Evolutionary conservation across 106 monocot genomes (phyloP).

Genomic region (Cymbidium sinense): DNA sequence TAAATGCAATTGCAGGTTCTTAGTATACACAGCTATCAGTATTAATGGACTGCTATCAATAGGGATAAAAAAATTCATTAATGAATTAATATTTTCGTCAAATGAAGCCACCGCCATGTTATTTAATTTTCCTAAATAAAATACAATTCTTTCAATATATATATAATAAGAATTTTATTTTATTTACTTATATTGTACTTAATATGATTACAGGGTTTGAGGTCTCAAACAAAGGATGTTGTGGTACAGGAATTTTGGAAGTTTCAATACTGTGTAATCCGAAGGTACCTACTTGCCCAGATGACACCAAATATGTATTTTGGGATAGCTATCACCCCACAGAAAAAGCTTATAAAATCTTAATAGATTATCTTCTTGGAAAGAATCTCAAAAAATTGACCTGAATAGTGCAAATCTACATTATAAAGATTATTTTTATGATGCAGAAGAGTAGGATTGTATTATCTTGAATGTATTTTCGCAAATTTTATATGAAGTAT

Average conservation of each 20-base stretch:
- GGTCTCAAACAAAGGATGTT: slow-evolving; percentile 25
- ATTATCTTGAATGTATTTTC: not conserved
- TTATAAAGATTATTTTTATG: not conserved
- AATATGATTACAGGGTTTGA: slow-evolving; percentile 19
- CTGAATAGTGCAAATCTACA: not conserved
- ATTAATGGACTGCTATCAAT: no score
- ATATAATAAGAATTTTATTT: no score
- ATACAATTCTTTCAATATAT: no score
- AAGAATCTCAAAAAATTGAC: not conserved
- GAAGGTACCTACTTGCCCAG: slow-evolving; percentile 11
- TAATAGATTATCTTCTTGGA: slow-evolving; percentile 7
- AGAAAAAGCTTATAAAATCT: slow-evolving; percentile 21
- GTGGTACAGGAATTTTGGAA: slow-evolving; percentile 27
- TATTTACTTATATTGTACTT: no score
- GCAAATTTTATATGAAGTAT: not conserved
- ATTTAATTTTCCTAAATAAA: no score
- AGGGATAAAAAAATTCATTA: no score
- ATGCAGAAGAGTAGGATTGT: not conserved
- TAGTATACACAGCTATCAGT: no score
- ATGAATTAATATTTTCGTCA: no score
- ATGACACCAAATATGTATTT: slow-evolving; percentile 32
- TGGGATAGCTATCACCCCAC: slow-evolving; percentile 42
- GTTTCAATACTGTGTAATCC: slow-evolving; percentile 19
- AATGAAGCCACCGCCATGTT: no score
- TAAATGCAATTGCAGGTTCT: no score